Base-by-base conservation (phyloP, 768 basidiomycete species). In the Crassisporium funariophilum region DNA sequence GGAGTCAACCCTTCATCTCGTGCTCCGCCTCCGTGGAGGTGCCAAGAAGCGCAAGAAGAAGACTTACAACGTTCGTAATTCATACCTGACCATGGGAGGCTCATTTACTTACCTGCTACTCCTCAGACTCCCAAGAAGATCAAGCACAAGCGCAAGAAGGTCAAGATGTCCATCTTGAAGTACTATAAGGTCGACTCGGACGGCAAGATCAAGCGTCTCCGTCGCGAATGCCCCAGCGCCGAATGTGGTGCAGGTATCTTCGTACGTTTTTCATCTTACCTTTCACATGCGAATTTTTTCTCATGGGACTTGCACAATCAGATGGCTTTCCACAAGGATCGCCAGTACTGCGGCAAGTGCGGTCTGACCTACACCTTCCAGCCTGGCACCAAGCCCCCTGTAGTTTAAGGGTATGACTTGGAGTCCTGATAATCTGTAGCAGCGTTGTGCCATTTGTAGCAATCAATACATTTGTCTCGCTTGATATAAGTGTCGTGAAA, bases 31-130 rank as follows among this genome's bases (percentile, higher is more conserved):
- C 43, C 91, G 95, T 74, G 97, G 97, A 81, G 97, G 97, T 82
- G 93, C 86, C 58, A 98, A 98, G 86, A 98, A 98, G 85, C 87
- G 95, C 71, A 98, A 98, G 86, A 99, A 98, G 83, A 98, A 98
- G 83, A 94, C 92, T 45, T 98, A 98, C 88, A 94, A 86, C 77
- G 90, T 92, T 39, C 40, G 86, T 75, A 2, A 20, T n/a, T 37
- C 9, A 16, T 24, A 11, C 35, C 11, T 16, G 20, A 20, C 31
- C 11, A 11, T 11, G n/a, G 2, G 7, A 2, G 46, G 46, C 12
- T 56, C 37, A 21, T 16, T 41, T 16, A 44, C 13, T 23, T 50
- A 22, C 29, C 34, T 16, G 16, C 21, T 52, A 41, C 35, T 56
- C 29, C 58, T 12, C 59, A 90, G 88, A 95, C 93, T 64, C 94